Conservation (phyloP, 1,284 basidiomycete genomes). For the Fereydounia khargensis region DNA sequence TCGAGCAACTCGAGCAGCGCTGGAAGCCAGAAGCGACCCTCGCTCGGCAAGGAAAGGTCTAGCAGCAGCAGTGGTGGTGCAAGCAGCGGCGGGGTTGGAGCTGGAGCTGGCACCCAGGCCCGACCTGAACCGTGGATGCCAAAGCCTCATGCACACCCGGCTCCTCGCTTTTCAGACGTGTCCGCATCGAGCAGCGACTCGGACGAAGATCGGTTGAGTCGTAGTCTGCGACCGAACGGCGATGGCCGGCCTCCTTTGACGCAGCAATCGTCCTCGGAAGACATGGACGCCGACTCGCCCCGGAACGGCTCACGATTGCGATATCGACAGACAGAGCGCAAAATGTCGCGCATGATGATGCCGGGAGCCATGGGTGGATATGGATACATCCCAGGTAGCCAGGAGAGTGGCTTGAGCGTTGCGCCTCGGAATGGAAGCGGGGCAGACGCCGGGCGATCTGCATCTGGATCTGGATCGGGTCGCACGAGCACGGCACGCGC, state of each 20-base stretch:
- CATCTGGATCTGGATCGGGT: neutral
- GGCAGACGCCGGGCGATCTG: slow-evolving; percentile 1
- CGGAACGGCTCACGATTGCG: neutral
- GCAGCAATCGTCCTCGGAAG: slow-evolving; percentile 24
- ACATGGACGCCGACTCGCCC: slow-evolving; percentile 6
- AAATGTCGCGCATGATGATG: slow-evolving; percentile 6
- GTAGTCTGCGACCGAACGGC: neutral
- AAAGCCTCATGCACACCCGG: neutral
- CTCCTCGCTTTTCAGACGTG: neutral
- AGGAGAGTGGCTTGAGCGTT: slow-evolving; percentile 44
- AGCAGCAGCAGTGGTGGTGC: slow-evolving; percentile 3
- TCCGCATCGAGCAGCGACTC: slow-evolving; percentile 5
- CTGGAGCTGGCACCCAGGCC: neutral
- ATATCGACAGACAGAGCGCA: neutral
- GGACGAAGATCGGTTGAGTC: neutral
- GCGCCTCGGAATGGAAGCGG: slow-evolving; percentile 3
- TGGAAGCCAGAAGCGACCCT: slow-evolving; percentile 11
- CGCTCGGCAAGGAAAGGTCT: slow-evolving; percentile 18
- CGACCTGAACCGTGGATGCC: neutral
- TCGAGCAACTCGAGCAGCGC: slow-evolving; percentile 19
- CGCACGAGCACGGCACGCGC: neutral
- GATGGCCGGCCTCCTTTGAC: slow-evolving; percentile 1
- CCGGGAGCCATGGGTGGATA: slow-evolving; percentile 44
- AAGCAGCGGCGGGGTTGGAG: neutral
- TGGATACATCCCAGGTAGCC: slow-evolving; percentile 50